Evolutionary conservation across 148 eudicot genomes (phyloP), one percentile per base, ranked within the genome.

Genomic region (Amaranthus cruentus): DNA sequence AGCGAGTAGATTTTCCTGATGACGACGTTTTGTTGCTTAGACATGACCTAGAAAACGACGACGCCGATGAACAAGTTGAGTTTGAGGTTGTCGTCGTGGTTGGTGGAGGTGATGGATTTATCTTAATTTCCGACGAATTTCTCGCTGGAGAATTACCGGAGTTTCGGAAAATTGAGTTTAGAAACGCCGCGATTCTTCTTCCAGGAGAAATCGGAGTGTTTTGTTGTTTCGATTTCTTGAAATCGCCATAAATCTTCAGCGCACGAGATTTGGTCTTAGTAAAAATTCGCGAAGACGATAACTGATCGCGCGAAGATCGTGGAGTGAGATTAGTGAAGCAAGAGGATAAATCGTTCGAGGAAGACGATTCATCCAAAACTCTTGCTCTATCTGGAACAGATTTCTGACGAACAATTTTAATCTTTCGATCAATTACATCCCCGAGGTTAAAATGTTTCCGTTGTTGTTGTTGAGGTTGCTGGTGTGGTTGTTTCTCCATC

Each of bases 131-230:
- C 48, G 67, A 62, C 15, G 79, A 69, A 18, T 44, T 47, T 38
- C 76, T 74, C n/a, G 92, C 75, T 48, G 79, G 73, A 14, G 75
- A 13, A 18, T n/a, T 52, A 64, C 72, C 69, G 64, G 73, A 15
- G 76, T 76, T 76, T 66, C 83, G 76, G 83, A 93, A 93, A 6
- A 93, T 78, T 0, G 97, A 91, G 44, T 87, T 91, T 46, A 93
- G 81, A 69, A 93, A 89, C 74, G 81, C 84, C 1, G 97, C 79
- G 42, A 93, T 86, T 63, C 86, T 81, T 3, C 86, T 88, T 6
- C 97, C 97, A 0, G 98, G 98, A 3, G 98, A 93, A 47, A 84
- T 75, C 47, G 98, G 98, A 70, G 78, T 87, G 88, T 10, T 52
- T 4, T 62, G 73, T 28, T 56, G 50, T 9, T 75, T 71, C 6